Conservation (phyloP, 352 stramenopile species). For the Globisporangium takayamanum region DNA sequence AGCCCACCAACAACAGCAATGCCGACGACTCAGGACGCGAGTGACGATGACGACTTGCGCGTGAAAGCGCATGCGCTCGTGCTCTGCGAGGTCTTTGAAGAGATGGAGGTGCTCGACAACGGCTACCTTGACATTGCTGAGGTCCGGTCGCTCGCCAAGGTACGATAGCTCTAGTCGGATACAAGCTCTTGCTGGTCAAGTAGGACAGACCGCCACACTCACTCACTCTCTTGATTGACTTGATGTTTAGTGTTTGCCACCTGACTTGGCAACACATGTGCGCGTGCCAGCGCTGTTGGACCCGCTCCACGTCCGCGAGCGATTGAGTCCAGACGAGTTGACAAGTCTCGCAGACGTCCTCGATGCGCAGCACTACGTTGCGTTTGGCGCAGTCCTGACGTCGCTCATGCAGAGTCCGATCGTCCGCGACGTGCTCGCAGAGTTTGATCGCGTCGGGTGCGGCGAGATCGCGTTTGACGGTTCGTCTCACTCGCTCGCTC, state of each 20-base stretch:
- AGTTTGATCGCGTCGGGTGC: slow-evolving; percentile 49
- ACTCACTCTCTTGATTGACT: background rate
- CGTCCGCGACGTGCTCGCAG: slow-evolving; percentile 28
- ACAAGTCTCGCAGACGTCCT: slow-evolving; percentile 18
- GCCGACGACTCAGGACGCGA: background rate
- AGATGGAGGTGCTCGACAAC: slow-evolving; percentile 55
- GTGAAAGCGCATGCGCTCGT: slow-evolving; percentile 29
- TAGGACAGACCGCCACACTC: background rate
- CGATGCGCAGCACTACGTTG: slow-evolving; percentile 16
- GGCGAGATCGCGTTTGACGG: slow-evolving; percentile 58
- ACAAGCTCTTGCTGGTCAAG: background rate
- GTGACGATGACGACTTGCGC: slow-evolving; percentile 20
- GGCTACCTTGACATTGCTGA: slow-evolving; percentile 67
- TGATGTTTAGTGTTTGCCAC: slow-evolving; percentile 4
- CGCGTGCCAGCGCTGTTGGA: slow-evolving; percentile 11
- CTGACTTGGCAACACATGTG: slow-evolving; percentile 5
- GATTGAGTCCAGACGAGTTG: slow-evolving; percentile 16
- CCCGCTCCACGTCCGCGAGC: slow-evolving; percentile 14
- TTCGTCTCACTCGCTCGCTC: slow-evolving; percentile 4
- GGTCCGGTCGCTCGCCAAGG: slow-evolving; percentile 51
- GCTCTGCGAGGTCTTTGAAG: slow-evolving; percentile 62
- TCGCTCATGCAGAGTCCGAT: slow-evolving; percentile 40
- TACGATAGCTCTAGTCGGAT: background rate
- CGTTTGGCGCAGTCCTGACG: slow-evolving; percentile 21
- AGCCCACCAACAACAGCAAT: background rate